Percentiles rank a stretch among this genome's conserved stretches.
Conservation (phyloP, 768 basidiomycete genomes). For the Tephrocybe sp. region DNA sequence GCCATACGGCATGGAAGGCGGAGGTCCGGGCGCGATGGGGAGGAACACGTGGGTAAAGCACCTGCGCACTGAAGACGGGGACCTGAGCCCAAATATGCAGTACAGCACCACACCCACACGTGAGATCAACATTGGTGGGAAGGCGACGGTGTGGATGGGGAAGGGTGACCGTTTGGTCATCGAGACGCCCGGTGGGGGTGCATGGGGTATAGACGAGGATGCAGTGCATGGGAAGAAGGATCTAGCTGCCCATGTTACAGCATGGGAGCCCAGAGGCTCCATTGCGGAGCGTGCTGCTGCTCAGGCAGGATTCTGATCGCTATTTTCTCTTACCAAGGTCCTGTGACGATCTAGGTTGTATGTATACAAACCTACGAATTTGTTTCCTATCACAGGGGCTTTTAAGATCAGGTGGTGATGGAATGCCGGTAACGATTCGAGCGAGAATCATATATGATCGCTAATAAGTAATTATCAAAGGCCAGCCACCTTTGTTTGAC, state of each 20-base stretch:
- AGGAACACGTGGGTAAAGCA: constrained; percentile 88
- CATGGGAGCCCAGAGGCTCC: constrained; percentile 75
- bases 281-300: constrained; percentile 61
- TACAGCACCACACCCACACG: constrained; percentile 34
- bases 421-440: neutral
- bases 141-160: constrained; percentile 85
- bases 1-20: constrained; percentile 87
- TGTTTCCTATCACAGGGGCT: neutral
- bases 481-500: too few species aligned
- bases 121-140: constrained; percentile 86
- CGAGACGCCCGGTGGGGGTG: constrained; percentile 91
- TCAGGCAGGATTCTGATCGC: constrained; percentile 57
- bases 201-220: constrained; percentile 61
- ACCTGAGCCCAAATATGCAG: constrained; percentile 43
- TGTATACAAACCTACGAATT: too few species aligned
- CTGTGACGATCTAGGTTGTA: too few species aligned
- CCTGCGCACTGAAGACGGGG: constrained; percentile 65
- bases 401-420: neutral
- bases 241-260: constrained; percentile 32
- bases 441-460: neutral
- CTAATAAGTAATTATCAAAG: too few species aligned
- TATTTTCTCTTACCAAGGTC: neutral
- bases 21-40: constrained; percentile 67
- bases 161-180: constrained; percentile 81
- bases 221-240: constrained; percentile 23